Evolutionary conservation across 1,284 basidiomycete species (phyloP).

Genomic region (Malassezia slooffiae): DNA sequence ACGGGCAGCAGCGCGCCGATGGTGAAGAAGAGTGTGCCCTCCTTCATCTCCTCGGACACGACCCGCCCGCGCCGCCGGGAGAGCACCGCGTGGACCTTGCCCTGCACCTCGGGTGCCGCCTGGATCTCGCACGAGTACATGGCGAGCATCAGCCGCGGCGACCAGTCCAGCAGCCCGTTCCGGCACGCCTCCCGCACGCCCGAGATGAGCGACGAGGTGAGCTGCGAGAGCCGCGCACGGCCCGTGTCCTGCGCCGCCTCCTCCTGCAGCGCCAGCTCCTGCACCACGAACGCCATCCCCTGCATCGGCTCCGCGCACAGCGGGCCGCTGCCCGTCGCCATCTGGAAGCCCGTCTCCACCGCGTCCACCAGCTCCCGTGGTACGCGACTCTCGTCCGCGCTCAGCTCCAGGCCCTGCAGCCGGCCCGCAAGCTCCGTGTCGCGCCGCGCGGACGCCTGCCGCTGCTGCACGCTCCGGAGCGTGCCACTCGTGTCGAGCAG

Average conservation of each 20-base stretch:
- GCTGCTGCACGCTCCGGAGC: background rate
- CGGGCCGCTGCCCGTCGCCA: constrained; percentile 85
- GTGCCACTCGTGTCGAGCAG: constrained; percentile 57
- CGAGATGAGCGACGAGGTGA: constrained; percentile 79
- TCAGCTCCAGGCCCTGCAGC: constrained; percentile 7
- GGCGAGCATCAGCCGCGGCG: constrained; percentile 86
- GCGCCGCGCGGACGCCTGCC: constrained; percentile 12
- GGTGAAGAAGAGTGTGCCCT: constrained; percentile 89
- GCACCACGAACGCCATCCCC: constrained; percentile 82
- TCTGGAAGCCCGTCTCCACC: constrained; percentile 87
- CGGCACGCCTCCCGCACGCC: constrained; percentile 77
- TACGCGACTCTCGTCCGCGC: constrained; percentile 10
- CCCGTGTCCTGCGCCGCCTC: constrained; percentile 50
- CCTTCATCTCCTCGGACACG: constrained; percentile 95
- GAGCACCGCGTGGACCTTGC: constrained; percentile 93
- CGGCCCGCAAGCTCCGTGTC: background rate
- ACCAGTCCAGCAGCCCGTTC: constrained; percentile 87
- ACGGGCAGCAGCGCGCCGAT: constrained; percentile 84
- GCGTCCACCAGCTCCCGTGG: constrained; percentile 29
- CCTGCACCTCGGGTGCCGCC: constrained; percentile 88
- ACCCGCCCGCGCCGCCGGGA: constrained; percentile 80
- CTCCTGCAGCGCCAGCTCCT: constrained; percentile 59
- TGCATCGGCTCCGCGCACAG: constrained; percentile 89
- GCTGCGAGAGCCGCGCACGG: constrained; percentile 54
- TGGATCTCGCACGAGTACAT: constrained; percentile 99